A percentile compares a stretch with the other conserved stretches of the same genome.
Conservation (phyloP, 371 early-diverging fungal species). For the Mucor racemosus region DNA sequence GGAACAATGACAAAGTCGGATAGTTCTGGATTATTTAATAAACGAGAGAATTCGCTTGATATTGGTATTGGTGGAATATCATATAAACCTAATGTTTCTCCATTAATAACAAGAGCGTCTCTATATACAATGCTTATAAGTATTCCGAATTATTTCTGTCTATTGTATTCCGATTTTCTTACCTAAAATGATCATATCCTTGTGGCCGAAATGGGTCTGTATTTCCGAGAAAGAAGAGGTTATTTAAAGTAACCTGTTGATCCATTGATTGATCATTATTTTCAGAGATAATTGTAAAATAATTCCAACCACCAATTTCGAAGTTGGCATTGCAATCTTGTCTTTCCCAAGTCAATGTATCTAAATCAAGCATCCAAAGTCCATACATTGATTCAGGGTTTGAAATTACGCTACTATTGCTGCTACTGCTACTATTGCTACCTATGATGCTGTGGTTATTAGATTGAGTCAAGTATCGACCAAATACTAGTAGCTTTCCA, state of each 20-base stretch:
- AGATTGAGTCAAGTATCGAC: conserved; percentile 41
- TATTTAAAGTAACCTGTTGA: conserved; percentile 29
- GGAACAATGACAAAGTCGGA: conserved; percentile 66
- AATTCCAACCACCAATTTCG: conserved; percentile 67
- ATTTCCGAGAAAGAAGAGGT: conserved; percentile 59
- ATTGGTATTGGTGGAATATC: conserved; percentile 46
- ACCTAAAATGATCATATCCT: conserved; percentile 67
- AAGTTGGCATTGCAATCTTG: conserved; percentile 61
- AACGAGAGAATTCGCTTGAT: conserved; percentile 54
- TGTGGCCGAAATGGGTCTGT: conserved; percentile 61
- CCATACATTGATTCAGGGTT: conserved; percentile 46
- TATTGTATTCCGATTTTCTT: not conserved
- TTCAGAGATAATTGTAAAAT: conserved; percentile 57
- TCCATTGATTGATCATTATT: conserved; percentile 8
- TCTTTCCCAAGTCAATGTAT: conserved; percentile 64
- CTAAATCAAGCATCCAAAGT: conserved; percentile 69
- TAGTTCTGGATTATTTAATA: conserved; percentile 63
- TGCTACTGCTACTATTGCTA: not conserved
- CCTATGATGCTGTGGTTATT: not conserved
- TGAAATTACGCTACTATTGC: not conserved
- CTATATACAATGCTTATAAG: conserved; percentile 19
- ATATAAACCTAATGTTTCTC: conserved; percentile 63
- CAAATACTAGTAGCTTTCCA: conserved; percentile 64
- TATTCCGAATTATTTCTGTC: not conserved
- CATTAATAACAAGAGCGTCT: conserved; percentile 60